Percentiles rank a stretch among this genome's conserved stretches.
Evolutionary conservation across 164 flowering plant species (phyloP).

Genomic region (Euptelea pleiosperma): DNA sequence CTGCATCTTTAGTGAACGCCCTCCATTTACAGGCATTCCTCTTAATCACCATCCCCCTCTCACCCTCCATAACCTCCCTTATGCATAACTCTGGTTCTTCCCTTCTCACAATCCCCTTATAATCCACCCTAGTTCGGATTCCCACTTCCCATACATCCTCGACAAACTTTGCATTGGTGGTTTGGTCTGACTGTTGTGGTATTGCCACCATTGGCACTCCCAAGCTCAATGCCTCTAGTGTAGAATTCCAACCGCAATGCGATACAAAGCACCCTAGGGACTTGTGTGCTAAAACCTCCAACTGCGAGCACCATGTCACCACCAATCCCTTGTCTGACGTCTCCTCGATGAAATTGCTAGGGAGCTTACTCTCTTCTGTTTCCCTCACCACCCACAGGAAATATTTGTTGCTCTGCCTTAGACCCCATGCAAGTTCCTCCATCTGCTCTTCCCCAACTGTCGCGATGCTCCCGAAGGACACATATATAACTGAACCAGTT

Average conservation of each 20-base stretch:
- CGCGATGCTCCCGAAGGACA: constrained; percentile 12
- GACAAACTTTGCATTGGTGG: constrained; percentile 21
- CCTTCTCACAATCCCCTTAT: not conserved
- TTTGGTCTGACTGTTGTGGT: constrained; percentile 29
- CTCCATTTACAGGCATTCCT: constrained; percentile 5
- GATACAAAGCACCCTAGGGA: constrained; percentile 33
- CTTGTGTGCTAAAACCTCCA: constrained; percentile 27
- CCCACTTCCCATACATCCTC: not conserved
- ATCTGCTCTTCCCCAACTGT: constrained; percentile 8
- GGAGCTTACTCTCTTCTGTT: constrained; percentile 19
- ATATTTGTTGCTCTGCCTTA: constrained; percentile 10
- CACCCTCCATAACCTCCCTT: not conserved
- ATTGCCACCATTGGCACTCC: constrained; percentile 29
- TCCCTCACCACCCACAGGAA: constrained; percentile 31
- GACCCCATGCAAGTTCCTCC: constrained; percentile 20
- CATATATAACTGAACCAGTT: constrained; percentile 13
- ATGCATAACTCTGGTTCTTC: not conserved
- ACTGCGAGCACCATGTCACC: constrained; percentile 31
- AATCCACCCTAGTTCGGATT: not conserved
- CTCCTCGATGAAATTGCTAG: constrained; percentile 10
- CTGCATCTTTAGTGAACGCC: not conserved
- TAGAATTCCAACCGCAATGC: constrained; percentile 36
- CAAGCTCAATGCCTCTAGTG: constrained; percentile 22
- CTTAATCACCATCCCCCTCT: not conserved
- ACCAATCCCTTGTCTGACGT: constrained; percentile 24